Percentiles rank a stretch among this genome's conserved stretches.
These are phyloP conservation scores for Solanum aculeatissimum DNA, from an alignment of 305 asterid genomes.

Conservation along the genomic window DNA sequence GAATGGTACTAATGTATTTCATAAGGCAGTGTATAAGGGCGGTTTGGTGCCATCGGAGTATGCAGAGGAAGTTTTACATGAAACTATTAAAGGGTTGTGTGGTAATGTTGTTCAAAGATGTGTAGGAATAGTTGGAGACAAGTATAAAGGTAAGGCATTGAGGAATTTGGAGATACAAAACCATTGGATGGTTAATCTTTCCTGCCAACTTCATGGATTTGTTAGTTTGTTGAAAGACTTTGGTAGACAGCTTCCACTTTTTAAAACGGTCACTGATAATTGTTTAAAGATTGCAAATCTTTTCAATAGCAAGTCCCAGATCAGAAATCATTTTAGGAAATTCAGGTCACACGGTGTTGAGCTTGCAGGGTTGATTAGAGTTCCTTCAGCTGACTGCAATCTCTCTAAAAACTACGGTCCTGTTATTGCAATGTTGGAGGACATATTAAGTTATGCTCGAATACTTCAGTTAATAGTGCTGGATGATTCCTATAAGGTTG, in stretches of 20 bases:
- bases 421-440: constrained; percentile 60
- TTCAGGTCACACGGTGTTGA: constrained; percentile 51
- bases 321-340: constrained; percentile 50
- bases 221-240: constrained; percentile 65
- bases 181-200: constrained; percentile 81
- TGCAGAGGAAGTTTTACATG: constrained; percentile 72
- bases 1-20: constrained; percentile 63
- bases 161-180: constrained; percentile 50
- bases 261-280: constrained; percentile 41
- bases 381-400: constrained; percentile 37
- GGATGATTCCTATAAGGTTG: constrained; percentile 56
- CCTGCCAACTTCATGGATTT: constrained; percentile 68
- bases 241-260: constrained; percentile 52
- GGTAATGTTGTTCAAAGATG: constrained; percentile 45
- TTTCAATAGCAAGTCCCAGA: constrained; percentile 44
- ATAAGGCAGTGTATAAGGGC: constrained; percentile 34
- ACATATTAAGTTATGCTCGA: constrained; percentile 47
- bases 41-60: constrained; percentile 44
- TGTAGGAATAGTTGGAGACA: constrained; percentile 72
- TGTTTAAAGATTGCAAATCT: constrained; percentile 60
- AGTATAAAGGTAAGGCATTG: constrained; percentile 61
- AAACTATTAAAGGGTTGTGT: constrained; percentile 39
- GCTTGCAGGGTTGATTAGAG: constrained; percentile 39
- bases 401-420: constrained; percentile 31
- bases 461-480: constrained; percentile 45